Conservation (phyloP, 1,139 yeast species). For the Magnusiomyces paraingens region DNA sequence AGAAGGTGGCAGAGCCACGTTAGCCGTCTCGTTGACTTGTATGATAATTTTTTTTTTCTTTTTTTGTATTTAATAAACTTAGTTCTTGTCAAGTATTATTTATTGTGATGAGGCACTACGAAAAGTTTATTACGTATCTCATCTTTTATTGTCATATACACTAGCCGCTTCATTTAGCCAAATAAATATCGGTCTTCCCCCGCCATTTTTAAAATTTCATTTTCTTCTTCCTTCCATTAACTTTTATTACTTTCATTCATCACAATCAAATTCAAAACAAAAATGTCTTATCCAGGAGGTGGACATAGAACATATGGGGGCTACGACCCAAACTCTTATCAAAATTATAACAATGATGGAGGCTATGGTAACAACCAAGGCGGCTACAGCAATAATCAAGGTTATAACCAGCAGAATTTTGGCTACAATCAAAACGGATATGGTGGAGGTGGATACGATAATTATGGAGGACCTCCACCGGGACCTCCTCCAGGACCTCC, state of each 20-base stretch:
- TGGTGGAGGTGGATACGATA: neutral
- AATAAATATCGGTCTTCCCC: too few relatives aligned
- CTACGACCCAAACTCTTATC: conserved; percentile 7
- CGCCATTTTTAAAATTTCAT: neutral
- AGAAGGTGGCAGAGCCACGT: too few relatives aligned
- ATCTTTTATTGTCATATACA: too few relatives aligned
- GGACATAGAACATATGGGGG: conserved; percentile 26
- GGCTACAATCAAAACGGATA: neutral
- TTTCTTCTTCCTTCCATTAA: neutral
- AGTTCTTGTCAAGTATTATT: too few relatives aligned
- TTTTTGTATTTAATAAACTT: too few relatives aligned
- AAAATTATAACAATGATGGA: neutral
- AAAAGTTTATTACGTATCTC: too few relatives aligned
- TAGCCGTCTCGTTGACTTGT: too few relatives aligned
- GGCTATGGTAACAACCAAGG: neutral
- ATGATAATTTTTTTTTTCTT: too few relatives aligned
- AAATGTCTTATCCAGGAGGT: conserved; percentile 28
- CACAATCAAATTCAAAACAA: neutral
- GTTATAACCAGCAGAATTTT: neutral
- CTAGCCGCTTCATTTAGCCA: too few relatives aligned
- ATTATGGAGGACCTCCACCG: conserved; percentile 3
- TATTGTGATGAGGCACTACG: too few relatives aligned
- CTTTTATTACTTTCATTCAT: neutral
- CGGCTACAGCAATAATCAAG: neutral
- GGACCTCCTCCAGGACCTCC: neutral